These are phyloP conservation scores for Kwoniella dejecticola DNA, from an alignment of 768 basidiomycete genomes.

Conservation along the genomic window DNA sequence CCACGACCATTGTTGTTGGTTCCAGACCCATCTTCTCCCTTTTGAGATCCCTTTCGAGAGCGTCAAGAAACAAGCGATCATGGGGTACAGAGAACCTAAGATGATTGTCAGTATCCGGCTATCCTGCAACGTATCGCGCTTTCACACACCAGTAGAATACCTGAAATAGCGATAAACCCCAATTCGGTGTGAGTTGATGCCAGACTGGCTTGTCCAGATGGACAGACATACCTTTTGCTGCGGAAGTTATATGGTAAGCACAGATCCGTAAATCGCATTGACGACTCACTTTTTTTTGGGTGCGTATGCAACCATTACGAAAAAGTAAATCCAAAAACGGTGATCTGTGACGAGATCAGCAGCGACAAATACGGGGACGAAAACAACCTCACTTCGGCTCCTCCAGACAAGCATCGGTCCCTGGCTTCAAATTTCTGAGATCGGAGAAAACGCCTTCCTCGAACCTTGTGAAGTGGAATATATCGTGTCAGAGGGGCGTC, in stretches of 20 bases:
- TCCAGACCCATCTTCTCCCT: constrained; percentile 88
- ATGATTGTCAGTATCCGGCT: neutral
- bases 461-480: no score
- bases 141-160: constrained; percentile 96
- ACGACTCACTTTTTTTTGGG: constrained; percentile 78
- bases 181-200: no score
- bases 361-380: neutral
- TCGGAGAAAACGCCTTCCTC: constrained; percentile 95
- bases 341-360: constrained; percentile 61
- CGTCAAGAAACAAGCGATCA: constrained; percentile 93
- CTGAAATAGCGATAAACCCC: no score
- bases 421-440: constrained; percentile 88
- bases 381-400: constrained; percentile 71
- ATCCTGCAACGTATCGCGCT: no score
- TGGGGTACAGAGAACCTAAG: constrained; percentile 93
- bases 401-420: constrained; percentile 85
- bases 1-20: constrained; percentile 71
- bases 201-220: no score
- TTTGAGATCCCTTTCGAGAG: constrained; percentile 92
- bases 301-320: constrained; percentile 95
- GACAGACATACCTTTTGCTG: constrained; percentile 52
- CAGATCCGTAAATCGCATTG: neutral
- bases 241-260: constrained; percentile 9
- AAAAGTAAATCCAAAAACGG: constrained; percentile 90
- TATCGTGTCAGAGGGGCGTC: no score